These are phyloP conservation scores for Termitomyces sp. DNA, from an alignment of 768 basidiomycete species.

Conservation along the genomic window DNA sequence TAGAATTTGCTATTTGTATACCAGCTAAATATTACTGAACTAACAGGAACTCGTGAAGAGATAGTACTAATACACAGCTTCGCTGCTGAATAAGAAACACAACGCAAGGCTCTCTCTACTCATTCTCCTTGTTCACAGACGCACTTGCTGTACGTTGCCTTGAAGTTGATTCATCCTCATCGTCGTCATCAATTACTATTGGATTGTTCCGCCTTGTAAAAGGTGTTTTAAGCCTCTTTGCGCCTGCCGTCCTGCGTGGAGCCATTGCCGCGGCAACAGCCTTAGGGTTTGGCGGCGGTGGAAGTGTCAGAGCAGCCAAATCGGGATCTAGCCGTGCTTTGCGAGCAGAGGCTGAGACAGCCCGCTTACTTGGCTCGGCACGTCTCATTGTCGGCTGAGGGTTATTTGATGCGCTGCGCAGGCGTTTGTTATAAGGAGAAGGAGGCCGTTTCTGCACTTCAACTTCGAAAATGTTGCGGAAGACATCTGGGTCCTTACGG, in stretches of 20 bases:
- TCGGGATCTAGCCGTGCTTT: constrained; percentile 3
- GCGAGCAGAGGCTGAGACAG: constrained; percentile 4
- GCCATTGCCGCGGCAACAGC: neutral
- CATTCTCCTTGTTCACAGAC: constrained; percentile 12
- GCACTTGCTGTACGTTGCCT: constrained; percentile 1
- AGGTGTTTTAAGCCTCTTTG: neutral
- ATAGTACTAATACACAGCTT: neutral
- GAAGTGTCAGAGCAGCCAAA: constrained; percentile 7
- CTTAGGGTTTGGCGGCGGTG: constrained; percentile 8
- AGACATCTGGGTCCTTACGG: constrained; percentile 1
- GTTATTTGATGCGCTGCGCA: constrained; percentile 11
- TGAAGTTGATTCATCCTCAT: neutral
- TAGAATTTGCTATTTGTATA: neutral
- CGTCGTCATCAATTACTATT: constrained; percentile 1
- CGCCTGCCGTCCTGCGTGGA: neutral
- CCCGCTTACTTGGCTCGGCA: neutral
- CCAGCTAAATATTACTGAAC: neutral
- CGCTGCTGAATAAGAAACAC: neutral
- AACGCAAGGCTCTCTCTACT: neutral
- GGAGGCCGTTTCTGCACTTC: constrained; percentile 5
- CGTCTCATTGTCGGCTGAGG: constrained; percentile 1
- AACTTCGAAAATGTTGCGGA: constrained; percentile 11
- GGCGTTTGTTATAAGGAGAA: constrained; percentile 10
- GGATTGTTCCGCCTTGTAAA: neutral
- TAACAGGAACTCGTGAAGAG: neutral